Percentiles rank a stretch among this genome's conserved stretches.
phyloP scores from a whole-genome alignment of 1,139 yeast species.

The Yarrowia galli region DNA sequence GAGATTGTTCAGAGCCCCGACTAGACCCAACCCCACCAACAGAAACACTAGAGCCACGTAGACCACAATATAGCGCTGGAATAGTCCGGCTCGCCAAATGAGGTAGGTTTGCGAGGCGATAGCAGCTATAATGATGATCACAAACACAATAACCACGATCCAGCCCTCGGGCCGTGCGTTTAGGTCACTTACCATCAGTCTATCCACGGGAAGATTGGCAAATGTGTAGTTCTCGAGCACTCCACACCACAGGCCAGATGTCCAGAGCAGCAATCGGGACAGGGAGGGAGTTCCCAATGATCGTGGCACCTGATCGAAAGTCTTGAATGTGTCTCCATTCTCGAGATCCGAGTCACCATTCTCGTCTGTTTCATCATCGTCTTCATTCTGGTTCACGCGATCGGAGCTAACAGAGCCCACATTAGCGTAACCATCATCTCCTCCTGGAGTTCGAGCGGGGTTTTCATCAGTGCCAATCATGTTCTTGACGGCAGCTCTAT shows the following conservation, averaged over 20 bases:
- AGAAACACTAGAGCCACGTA: conserved; percentile 50
- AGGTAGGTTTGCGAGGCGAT: conserved; percentile 79
- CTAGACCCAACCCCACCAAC: conserved; percentile 22
- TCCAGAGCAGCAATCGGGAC: conserved; percentile 70
- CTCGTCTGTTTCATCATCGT: background rate
- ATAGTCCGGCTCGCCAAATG: conserved; percentile 81
- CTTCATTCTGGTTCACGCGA: background rate
- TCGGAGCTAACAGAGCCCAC: conserved; percentile 1
- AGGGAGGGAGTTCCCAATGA: conserved; percentile 48
- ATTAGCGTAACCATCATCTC: conserved; percentile 1
- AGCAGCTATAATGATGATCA: conserved; percentile 55
- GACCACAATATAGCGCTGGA: conserved; percentile 61
- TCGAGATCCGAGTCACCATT: background rate
- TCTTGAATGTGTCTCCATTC: background rate
- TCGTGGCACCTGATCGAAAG: background rate
- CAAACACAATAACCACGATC: conserved; percentile 63
- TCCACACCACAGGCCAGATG: conserved; percentile 85
- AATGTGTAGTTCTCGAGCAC: conserved; percentile 85
- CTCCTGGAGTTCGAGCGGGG: conserved; percentile 7
- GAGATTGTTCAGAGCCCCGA: conserved; percentile 61
- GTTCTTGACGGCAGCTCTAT: conserved; percentile 61
- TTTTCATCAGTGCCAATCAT: conserved; percentile 44
- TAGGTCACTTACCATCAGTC: conserved; percentile 75
- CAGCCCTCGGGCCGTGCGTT: conserved; percentile 79
- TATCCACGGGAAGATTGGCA: conserved; percentile 85